These are phyloP conservation scores for Termitomyces sp. DNA, from an alignment of 1,284 basidiomycete genomes.

Conservation along the genomic window DNA sequence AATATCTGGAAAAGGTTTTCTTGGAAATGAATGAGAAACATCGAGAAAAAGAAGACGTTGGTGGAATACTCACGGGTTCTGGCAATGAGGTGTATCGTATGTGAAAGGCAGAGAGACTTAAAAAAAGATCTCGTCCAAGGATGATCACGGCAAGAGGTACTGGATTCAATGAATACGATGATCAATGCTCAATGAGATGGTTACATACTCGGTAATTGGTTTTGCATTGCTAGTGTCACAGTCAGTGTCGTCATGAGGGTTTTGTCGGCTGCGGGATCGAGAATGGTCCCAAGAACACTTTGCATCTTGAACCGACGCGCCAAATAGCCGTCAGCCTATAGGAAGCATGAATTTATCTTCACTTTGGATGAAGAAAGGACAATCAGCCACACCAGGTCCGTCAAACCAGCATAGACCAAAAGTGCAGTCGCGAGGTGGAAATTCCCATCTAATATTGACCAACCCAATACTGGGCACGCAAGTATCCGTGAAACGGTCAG, in stretches of 20 bases:
- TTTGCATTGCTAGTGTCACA: constrained; percentile 79
- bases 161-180: constrained; percentile 26
- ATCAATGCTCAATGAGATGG: constrained; percentile 2
- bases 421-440: constrained; percentile 77
- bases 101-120: constrained; percentile 90
- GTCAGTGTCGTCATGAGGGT: constrained; percentile 93
- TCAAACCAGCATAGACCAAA: constrained; percentile 84
- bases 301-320: constrained; percentile 83
- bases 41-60: not conserved
- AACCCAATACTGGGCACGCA: constrained; percentile 87
- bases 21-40: constrained; percentile 24
- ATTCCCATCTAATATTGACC: constrained; percentile 84
- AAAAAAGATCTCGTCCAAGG: constrained; percentile 82
- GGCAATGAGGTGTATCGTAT: constrained; percentile 91
- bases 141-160: constrained; percentile 85
- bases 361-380: constrained; percentile 10
- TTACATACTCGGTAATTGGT: constrained; percentile 75
- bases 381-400: constrained; percentile 73
- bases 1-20: constrained; percentile 92
- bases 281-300: constrained; percentile 88
- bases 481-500: constrained; percentile 85
- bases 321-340: constrained; percentile 86
- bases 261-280: constrained; percentile 98
- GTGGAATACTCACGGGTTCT: constrained; percentile 60
- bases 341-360: constrained; percentile 3